Evolutionary conservation across 768 basidiomycete species (phyloP), one percentile per base, ranked within the genome.

Genomic region (Podaxis carcinomalis): DNA sequence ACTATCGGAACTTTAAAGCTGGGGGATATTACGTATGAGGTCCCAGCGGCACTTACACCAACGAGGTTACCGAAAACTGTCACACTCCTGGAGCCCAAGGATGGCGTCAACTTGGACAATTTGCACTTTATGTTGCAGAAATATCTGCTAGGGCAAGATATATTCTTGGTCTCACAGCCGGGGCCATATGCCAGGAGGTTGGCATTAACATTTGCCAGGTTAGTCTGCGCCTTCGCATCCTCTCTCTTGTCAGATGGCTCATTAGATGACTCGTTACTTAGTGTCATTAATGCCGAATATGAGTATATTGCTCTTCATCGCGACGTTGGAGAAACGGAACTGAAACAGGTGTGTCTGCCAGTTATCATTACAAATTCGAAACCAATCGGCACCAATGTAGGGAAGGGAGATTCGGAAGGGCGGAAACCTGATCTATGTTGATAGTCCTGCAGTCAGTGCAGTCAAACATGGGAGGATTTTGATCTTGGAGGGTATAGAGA

Each of bases 281-380:
- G 83, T 63, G 42, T 87, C 49, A 83, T 88, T 51, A 89, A 89
- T 67, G 71, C 83, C 16, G 87, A 87, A 69, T 89, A 87, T 64
- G 87, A 89, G 66, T 83, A 86, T 63, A 82, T 89, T 60, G 81
- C 85, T 2, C 69, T 89, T 4, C 86, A 89, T 69, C 72, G 86
- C 56, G 87, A 89, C 67, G 82, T 87, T 5, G 86, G 87, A n/a
- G 86, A 87, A 67, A 87, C 86, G 4, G 87, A 89, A 65, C 72
- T 89, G 57, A 89, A 87, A 70, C 87, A 89, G 74, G 81, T 78
- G 47, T 25, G 73, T 57, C 36, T 3, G 40, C 32, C 19, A 13
- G 16, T 4, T 39, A 25, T 52, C 19, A 16, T 16, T 19, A 3
- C 62, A 9, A 32, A 32, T 7, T 9, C 9, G 32, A 9, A 32